A percentile compares a stretch with the other conserved stretches of the same genome.
These are phyloP conservation scores for Leccinum arenicola DNA, from an alignment of 768 basidiomycete species.

Conservation along the genomic window DNA sequence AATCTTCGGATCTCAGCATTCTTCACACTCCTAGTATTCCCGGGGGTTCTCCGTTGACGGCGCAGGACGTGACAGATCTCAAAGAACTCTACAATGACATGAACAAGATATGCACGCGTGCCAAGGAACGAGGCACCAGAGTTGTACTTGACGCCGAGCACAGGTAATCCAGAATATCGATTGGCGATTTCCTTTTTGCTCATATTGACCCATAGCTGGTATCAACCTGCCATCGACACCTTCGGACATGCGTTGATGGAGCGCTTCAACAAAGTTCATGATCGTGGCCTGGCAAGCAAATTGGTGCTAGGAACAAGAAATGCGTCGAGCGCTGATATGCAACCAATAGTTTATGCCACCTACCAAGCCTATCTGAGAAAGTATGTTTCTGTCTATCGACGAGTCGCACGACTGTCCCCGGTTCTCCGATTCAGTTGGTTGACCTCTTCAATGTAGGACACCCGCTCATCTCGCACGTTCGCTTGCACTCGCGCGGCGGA, in stretches of 20 bases:
- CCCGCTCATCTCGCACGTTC: slow-evolving; percentile 65
- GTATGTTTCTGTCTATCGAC: slow-evolving; percentile 31
- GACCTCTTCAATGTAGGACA: slow-evolving; percentile 41
- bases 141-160: slow-evolving; percentile 87
- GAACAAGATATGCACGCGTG: slow-evolving; percentile 59
- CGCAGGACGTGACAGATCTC: slow-evolving; percentile 59
- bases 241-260: slow-evolving; percentile 71
- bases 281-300: slow-evolving; percentile 1
- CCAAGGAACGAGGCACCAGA: slow-evolving; percentile 58
- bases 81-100: slow-evolving; percentile 62
- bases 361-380: slow-evolving; percentile 87
- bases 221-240: slow-evolving; percentile 80
- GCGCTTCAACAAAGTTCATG: slow-evolving; percentile 59
- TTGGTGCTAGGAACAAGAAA: neutral
- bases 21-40: slow-evolving; percentile 30
- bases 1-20: slow-evolving; percentile 54
- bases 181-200: neutral
- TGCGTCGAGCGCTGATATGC: slow-evolving; percentile 30
- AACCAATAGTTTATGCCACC: slow-evolving; percentile 79
- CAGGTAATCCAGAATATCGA: slow-evolving; percentile 36
- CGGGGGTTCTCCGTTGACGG: slow-evolving; percentile 36
- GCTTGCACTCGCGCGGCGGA: slow-evolving; percentile 59
- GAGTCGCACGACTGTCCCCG: too few relatives aligned
- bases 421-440: neutral
- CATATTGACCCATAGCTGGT: slow-evolving; percentile 42